Base-by-base conservation (phyloP, 1,284 basidiomycete genomes). In the Taiwanofungus camphoratus region DNA sequence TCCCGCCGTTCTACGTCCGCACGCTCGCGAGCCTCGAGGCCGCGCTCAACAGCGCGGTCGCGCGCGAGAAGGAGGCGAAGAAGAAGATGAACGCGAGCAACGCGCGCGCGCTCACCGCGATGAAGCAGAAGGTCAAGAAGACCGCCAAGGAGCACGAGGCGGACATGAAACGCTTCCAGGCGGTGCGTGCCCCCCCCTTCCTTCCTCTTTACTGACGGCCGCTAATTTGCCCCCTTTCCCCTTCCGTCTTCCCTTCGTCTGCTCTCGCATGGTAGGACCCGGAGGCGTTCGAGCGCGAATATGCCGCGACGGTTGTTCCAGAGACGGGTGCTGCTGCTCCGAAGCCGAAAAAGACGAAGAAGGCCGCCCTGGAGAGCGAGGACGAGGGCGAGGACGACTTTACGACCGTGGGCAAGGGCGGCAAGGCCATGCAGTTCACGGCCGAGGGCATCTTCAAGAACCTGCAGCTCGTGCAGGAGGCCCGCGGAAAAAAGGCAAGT, bases 51-150 rank as follows among this genome's bases (percentile, higher is more conserved):
- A 69, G 68, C 29, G 83, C 92, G 3, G 67, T 91, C 35, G 75
- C 85, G 19, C 87, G 87, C 60, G 92, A 95, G 65, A 95, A 95
- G 66, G 82, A 93, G 51, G 78, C 88, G 3, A 85, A 86, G 67
- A 97, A 97, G 71, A 99, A 98, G 73, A 92, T 96, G 87, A 95
- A 95, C 56, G 90, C 92, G 1, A 87, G 79, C 51, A 95, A 95
- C 61, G 89, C 92, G 37, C 93, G 92, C 62, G 93, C 93, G 1
- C 76, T 98, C 57, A 98, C 93, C 53, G 87, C 87, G 20, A 92
- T 97, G 82, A 97, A 94, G 70, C 94, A 98, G 69, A 98, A 95
- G 64, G 74, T 98, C 50, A 94, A 90, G 68, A 98, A 95, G 71
- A 77, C 86, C 23, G 60, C 74, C 48, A 96, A 94, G 67, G 96